A percentile compares a stretch with the other conserved stretches of the same genome.
phyloP scores from a whole-genome alignment of 2,329 filamentous ascomycete genomes.

The Pochonia chlamydosporia region DNA sequence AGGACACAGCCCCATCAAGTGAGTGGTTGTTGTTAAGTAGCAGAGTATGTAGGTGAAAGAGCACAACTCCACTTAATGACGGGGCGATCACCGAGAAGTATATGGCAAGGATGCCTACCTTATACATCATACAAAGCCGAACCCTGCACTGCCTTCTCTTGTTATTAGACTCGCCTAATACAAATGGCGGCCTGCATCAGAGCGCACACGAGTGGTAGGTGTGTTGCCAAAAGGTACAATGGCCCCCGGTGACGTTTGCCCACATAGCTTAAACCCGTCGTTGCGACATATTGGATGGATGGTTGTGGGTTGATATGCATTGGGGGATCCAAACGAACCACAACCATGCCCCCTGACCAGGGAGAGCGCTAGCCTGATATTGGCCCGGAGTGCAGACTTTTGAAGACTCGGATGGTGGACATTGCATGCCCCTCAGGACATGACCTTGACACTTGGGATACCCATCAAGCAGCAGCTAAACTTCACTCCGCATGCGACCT shows the following conservation, averaged over 20 bases:
- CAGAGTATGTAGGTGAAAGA: not conserved
- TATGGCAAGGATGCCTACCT: conserved; percentile 1
- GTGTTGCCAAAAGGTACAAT: not conserved
- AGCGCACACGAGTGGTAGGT: conserved; percentile 4
- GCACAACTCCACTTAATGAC: not conserved
- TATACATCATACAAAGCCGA: not conserved
- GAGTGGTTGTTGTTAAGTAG: not conserved
- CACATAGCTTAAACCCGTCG: not conserved
- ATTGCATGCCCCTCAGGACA: not conserved
- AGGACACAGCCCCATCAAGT: not conserved
- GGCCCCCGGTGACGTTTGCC: not conserved
- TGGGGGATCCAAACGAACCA: not conserved
- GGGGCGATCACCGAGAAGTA: conserved; percentile 3
- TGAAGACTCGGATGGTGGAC: too few species aligned
- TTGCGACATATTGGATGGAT: not conserved
- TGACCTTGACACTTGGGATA: too few species aligned
- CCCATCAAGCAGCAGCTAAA: too few species aligned
- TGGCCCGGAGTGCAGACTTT: too few species aligned
- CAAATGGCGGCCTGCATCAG: conserved; percentile 8
- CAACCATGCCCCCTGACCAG: not conserved
- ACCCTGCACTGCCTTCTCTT: conserved; percentile 1
- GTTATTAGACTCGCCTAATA: conserved; percentile 5
- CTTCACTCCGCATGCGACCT: too few species aligned
- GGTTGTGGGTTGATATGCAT: too few species aligned
- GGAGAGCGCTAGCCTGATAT: not conserved